Evolutionary conservation across 1,284 basidiomycete species (phyloP), one percentile per base, ranked within the genome.

Genomic region (Omphalotus olearius): DNA sequence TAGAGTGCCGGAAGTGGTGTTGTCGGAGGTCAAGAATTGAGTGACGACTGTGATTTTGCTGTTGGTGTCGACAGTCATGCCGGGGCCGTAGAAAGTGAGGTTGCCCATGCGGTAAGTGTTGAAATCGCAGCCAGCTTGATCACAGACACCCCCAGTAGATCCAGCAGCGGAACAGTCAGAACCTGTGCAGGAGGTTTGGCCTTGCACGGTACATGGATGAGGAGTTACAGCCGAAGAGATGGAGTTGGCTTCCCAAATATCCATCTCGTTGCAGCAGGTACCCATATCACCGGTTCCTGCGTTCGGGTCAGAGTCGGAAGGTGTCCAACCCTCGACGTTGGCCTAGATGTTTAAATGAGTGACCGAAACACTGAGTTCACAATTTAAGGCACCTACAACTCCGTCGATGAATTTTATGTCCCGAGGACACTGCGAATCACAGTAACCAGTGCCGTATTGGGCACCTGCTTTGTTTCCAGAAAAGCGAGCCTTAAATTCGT

Each of bases 221-320:
- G 71, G 70, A 14, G 71, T 73, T 56, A 67, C 71, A 30, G 76
- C 75, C 33, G 71, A 63, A 37, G 75, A 67, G 57, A 70, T 65
- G 54, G 66, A 69, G 71, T 79, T 79, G 60, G 74, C 78, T 62
- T 77, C 75, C 77, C 76, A 80, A 62, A 79, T 68, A 64, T 80
- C 78, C 75, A 79, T 78, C 68, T 80, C 77, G 54, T 62, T 69
- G 62, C 77, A 80, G 69, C 77, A 80, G 10, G 75, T 66, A 36
- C 76, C 77, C 59, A 66, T 69, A 17, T 60, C 44, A 35, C 77
- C 76, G 2, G 60, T 64, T 18, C 77, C 77, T 14, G 74, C 66
- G 65, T 78, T 79, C 57, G 67, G 55, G 58, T 72, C 69, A 59
- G 59, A 73, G 45, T 65, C 48, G 0, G 68, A 67, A 25, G 64